phyloP scores from a whole-genome alignment of 2,329 filamentous ascomycete species.

The Xylaria sp. region DNA sequence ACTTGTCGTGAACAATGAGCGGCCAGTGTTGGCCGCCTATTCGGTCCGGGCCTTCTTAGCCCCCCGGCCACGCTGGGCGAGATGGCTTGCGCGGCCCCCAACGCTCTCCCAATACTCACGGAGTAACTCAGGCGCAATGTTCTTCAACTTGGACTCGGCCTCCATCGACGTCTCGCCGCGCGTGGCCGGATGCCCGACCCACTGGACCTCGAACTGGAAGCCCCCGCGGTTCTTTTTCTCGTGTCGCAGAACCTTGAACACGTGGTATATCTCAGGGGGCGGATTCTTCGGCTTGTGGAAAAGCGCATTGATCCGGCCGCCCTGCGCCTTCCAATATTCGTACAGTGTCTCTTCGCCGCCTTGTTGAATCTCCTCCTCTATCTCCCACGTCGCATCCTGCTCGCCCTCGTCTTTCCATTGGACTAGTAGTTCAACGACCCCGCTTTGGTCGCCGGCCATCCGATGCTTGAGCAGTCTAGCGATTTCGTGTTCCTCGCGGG shows the following conservation, averaged over 20 bases:
- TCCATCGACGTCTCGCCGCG: constrained; percentile 48
- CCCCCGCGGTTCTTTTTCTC: constrained; percentile 45
- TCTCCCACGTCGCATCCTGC: constrained; percentile 50
- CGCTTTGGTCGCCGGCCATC: constrained; percentile 39
- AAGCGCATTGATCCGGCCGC: constrained; percentile 48
- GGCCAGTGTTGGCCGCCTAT: not conserved
- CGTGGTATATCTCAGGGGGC: constrained; percentile 45
- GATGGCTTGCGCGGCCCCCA: constrained; percentile 45
- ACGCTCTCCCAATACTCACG: constrained; percentile 48
- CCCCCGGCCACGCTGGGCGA: constrained; percentile 47
- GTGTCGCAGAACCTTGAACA: constrained; percentile 48
- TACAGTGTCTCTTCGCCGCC: constrained; percentile 50
- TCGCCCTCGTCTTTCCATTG: constrained; percentile 47
- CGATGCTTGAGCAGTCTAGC: constrained; percentile 45
- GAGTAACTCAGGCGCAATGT: constrained; percentile 43
- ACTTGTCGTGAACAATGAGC: not conserved
- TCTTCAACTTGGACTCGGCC: constrained; percentile 48
- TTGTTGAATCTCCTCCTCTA: constrained; percentile 51
- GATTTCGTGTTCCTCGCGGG: constrained; percentile 46
- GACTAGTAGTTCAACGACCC: constrained; percentile 49
- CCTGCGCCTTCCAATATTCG: constrained; percentile 50
- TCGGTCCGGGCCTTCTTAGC: constrained; percentile 41
- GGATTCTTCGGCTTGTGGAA: constrained; percentile 46
- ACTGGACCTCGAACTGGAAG: constrained; percentile 50
- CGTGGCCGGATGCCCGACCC: constrained; percentile 49